Evolutionary conservation across 495 filamentous ascomycete species (phyloP), one percentile per base, ranked within the genome.

Genomic region (Neurospora discreta): DNA sequence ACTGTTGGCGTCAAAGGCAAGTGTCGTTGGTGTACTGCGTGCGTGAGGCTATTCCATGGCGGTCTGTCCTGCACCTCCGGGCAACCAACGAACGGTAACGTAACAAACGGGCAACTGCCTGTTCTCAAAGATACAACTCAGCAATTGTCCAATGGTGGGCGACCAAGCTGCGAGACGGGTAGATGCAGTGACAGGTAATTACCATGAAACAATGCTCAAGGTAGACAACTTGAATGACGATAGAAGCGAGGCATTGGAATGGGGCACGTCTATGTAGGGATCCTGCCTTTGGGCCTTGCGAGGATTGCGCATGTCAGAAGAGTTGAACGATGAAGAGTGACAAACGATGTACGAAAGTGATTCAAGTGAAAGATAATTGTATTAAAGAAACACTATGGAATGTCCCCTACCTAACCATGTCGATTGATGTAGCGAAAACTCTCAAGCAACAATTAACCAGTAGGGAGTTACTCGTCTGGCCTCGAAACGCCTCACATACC

Each of bases 381-480:
- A 65, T 71, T 23, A 71, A 36, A 43, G 38, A 26, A 69, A 33
- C 39, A 33, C 69, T 39, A 40, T 43, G 30, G 3, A 13, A 43
- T 52, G 69, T 70, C 39, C 16, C 40, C 23, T 16, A 65, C 52
- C 52, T 65, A 65, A 65, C 30, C 70, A 68, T 71, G 70, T 68
- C 33, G 42, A 16, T 52, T 43, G 36, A 67, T 44, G 75, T 67
- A 16, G 40, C 8, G 7, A 60, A 33, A 18, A 20, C 52, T 65
- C 52, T 38, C 40, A 71, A 39, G n/a, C 70, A 71, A 43, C 39
- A 71, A 71, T 30, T 65, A 75, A 18, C 15, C 52, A 65, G 52
- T 65, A 65, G 52, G 52, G 52, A 26, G 33, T 26, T 65, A 65
- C 52, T 36, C 52, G 26, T 18, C 26, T 33, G 52, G 5, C 13